Percentiles rank a stretch among this genome's conserved stretches.
phyloP scores from a whole-genome alignment of 352 stramenopile genomes.

The Pythium aphanidermatum region DNA sequence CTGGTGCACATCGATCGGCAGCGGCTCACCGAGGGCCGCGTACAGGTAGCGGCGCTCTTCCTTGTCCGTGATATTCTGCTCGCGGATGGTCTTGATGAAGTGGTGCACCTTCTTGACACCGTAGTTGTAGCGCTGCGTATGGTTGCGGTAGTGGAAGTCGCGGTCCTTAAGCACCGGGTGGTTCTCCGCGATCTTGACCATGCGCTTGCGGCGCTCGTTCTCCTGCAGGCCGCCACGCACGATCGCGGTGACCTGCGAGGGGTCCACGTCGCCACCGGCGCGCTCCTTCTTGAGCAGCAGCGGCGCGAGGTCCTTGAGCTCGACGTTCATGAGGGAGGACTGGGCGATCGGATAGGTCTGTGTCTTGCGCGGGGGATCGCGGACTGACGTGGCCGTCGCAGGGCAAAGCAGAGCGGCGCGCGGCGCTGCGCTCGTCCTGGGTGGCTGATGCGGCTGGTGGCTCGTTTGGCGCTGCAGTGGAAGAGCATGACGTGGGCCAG shows the following conservation, averaged over 20 bases:
- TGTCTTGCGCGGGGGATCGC: too few relatives aligned
- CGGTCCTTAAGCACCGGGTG: slow-evolving; percentile 30
- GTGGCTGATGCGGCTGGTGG: too few relatives aligned
- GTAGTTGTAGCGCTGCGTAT: slow-evolving; percentile 30
- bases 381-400: too few relatives aligned
- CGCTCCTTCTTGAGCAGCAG: slow-evolving; percentile 57
- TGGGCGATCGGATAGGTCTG: too few relatives aligned
- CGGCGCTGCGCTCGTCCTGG: too few relatives aligned
- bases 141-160: slow-evolving; percentile 31
- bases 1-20: slow-evolving; percentile 43
- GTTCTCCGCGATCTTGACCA: slow-evolving; percentile 25
- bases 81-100: slow-evolving; percentile 21
- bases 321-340: too few relatives aligned
- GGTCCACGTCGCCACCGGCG: slow-evolving; percentile 37
- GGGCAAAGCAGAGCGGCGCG: too few relatives aligned
- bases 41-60: slow-evolving; percentile 21
- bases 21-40: slow-evolving; percentile 31
- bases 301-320: slow-evolving; percentile 55
- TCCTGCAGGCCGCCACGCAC: slow-evolving; percentile 21
- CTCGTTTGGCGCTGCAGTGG: too few relatives aligned
- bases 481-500: too few relatives aligned
- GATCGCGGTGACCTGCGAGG: slow-evolving; percentile 25
- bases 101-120: slow-evolving; percentile 31
- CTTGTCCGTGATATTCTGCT: slow-evolving; percentile 25
- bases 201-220: slow-evolving; percentile 39